Conservation (phyloP, 768 basidiomycete genomes). For the Suillus weaverae region DNA sequence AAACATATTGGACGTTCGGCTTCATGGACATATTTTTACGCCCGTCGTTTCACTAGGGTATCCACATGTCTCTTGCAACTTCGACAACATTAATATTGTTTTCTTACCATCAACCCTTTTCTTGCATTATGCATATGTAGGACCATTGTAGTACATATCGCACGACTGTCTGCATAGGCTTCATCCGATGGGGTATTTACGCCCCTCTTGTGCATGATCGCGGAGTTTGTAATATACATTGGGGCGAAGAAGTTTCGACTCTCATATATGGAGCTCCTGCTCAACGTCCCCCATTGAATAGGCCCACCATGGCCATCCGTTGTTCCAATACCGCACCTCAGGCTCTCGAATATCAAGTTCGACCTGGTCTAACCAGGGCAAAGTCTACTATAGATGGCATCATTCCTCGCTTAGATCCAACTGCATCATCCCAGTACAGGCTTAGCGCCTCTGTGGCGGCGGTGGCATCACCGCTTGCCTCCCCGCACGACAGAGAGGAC, state of each 20-base stretch:
- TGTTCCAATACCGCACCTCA: slow-evolving; percentile 33
- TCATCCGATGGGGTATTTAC: neutral
- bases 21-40: slow-evolving; percentile 20
- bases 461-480: slow-evolving; percentile 15
- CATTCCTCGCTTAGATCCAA: neutral
- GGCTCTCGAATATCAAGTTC: slow-evolving; percentile 10
- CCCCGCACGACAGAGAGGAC: slow-evolving; percentile 37
- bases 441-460: neutral
- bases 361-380: slow-evolving; percentile 5
- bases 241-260: neutral
- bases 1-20: slow-evolving; percentile 15
- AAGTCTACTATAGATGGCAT: slow-evolving; percentile 12
- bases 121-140: slow-evolving; percentile 14
- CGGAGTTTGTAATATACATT: slow-evolving; percentile 15
- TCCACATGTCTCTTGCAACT: neutral
- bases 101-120: slow-evolving; percentile 5
- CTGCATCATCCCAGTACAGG: slow-evolving; percentile 5
- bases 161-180: neutral
- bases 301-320: slow-evolving; percentile 26
- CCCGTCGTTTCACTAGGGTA: slow-evolving; percentile 12
- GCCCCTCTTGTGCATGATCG: neutral
- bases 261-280: slow-evolving; percentile 3
- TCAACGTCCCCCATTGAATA: neutral
- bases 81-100: slow-evolving; percentile 17
- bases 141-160: slow-evolving; percentile 23